Evolutionary conservation across 2,329 filamentous ascomycete species (phyloP), one percentile per base, ranked within the genome.

Genomic region (Leptoxyphium fumago): DNA sequence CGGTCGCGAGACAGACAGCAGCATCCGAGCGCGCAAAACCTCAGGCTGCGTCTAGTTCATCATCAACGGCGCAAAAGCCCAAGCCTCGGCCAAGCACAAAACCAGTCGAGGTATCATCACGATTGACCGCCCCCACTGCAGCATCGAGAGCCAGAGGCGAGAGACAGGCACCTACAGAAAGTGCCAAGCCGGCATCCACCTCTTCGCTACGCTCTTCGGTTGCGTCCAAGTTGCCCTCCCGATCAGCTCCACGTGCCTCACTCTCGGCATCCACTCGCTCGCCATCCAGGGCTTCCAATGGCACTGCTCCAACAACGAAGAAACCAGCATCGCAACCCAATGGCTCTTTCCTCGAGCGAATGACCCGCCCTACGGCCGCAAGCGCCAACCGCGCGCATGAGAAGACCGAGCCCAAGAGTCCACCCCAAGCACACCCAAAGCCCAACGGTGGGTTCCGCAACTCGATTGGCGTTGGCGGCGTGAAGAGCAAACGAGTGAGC

Each of bases 311-410:
- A 4, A 13, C 32, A 18, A 42, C 45, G 21, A 51, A 49, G 45
- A 53, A 53, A 52, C 68, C 70, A 47, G 67, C 73, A 21, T 69
- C 68, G 40, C 72, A 73, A 14, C 69, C 82, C 1, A 80, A 84
- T 50, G 79, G 84, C 50, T 64, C 77, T 11, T 88, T 88, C 62
- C 65, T 88, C 21, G 82, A 81, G n/a, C 75, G 83, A 43, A 86
- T 88, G 82, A 87, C 81, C 77, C 71, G 82, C 36, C 83, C 83
- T 2, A 88, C 83, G 0, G 74, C 80, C 39, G 69, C 75, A 39
- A 84, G 79, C 5, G 72, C 79, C 8, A 78, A 71, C 49, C 86
- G 84, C 64, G 73, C 74, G 0, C 67, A 74, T 2, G 80, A 84
- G 5, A 40, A 21, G 11, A 40, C 59, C 5, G 60, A 62, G 11